Percentiles rank a stretch among this genome's conserved stretches.
phyloP scores from a whole-genome alignment of 176 grass and related monocot species.

The Triticum monococcum region DNA sequence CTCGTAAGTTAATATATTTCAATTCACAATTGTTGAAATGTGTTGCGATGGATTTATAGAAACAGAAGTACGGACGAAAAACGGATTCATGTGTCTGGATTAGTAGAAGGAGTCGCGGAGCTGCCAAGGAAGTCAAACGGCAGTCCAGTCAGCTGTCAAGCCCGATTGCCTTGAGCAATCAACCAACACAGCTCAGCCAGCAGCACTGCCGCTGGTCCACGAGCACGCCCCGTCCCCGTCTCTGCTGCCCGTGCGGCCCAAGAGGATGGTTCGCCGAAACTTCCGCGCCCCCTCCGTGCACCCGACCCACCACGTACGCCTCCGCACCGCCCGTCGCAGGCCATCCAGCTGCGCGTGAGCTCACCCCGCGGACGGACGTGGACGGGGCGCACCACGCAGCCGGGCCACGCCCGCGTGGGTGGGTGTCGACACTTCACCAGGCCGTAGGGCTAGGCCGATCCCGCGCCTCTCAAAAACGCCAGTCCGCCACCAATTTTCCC shows the following conservation, averaged over 20 bases:
- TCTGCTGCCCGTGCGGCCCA: background rate
- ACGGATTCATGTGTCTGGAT: background rate
- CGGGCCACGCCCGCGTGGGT: background rate
- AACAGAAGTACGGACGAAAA: background rate
- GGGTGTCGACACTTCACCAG: conserved; percentile 43
- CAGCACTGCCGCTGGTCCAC: background rate
- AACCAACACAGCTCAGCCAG: background rate
- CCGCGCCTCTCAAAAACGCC: conserved; percentile 30
- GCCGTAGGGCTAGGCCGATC: background rate
- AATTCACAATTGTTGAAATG: background rate
- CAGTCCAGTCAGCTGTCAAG: background rate
- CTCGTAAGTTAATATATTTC: background rate
- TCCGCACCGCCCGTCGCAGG: no score
- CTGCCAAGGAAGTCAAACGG: background rate
- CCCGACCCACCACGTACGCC: no score
- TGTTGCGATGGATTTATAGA: background rate
- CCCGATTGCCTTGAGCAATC: background rate
- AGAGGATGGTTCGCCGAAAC: background rate
- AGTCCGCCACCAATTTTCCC: conserved; percentile 10
- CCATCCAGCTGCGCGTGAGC: background rate
- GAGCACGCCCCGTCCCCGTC: background rate
- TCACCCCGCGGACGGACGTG: background rate
- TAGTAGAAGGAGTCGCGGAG: no score
- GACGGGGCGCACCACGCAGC: background rate
- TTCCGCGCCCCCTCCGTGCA: background rate